phyloP scores from a whole-genome alignment of 225 moss, liverwort and hornwort species.

The Takakia lepidozioides region DNA sequence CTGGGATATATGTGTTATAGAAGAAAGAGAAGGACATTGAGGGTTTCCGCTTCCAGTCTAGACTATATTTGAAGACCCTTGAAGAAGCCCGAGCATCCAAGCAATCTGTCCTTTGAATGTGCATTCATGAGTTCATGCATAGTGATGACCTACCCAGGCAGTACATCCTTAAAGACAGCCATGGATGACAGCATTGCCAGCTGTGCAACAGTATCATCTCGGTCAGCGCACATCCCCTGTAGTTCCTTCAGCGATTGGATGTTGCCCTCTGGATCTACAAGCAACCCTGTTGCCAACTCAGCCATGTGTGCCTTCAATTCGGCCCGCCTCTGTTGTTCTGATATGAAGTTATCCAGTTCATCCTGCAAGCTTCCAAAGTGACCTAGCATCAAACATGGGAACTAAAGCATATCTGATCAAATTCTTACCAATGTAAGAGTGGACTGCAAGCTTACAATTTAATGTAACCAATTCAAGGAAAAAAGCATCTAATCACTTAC shows the following conservation, averaged over 20 bases:
- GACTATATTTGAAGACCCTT: no score
- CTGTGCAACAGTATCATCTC: slow-evolving; percentile 72
- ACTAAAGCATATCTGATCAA: no score
- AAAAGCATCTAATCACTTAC: no score
- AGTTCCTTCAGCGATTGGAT: slow-evolving; percentile 72
- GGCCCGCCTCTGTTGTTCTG: slow-evolving; percentile 61
- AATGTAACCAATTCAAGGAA: no score
- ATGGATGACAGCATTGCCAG: slow-evolving; percentile 86
- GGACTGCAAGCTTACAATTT: no score
- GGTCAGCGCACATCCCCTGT: slow-evolving; percentile 79
- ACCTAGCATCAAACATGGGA: no score
- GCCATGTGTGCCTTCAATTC: slow-evolving; percentile 77
- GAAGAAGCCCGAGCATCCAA: no score
- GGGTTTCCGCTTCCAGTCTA: no score
- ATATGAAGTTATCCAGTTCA: slow-evolving; percentile 47
- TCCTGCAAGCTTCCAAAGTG: slow-evolving; percentile 13
- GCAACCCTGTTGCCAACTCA: slow-evolving; percentile 74
- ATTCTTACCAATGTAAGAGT: no score
- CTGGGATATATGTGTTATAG: no score
- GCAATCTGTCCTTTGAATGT: no score
- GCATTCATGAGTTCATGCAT: neutral
- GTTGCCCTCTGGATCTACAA: slow-evolving; percentile 73
- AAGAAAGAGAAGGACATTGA: no score
- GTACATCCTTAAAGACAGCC: slow-evolving; percentile 90
- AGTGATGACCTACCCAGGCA: slow-evolving; percentile 64